Evolutionary conservation across 805 yeast species (phyloP), one percentile per base, ranked within the genome.

Genomic region (Candida orba): DNA sequence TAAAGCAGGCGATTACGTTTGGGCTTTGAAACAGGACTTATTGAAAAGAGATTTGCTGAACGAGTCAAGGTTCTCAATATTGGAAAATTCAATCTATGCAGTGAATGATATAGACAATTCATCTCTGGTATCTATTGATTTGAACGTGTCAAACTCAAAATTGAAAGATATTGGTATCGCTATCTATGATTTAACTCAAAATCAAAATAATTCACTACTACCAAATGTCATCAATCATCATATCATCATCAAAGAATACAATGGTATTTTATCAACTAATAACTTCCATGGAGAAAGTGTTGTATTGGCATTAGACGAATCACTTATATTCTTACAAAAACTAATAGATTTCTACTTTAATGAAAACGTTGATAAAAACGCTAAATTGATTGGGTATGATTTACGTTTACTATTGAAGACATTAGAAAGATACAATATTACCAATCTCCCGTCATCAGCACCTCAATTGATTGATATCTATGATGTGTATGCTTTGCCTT

Each of bases 191-290:
- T 8, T 38, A 14, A 10, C 29, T 8, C 17, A 40, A 14, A 40
- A 34, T 8, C 6, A 3, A 15, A 20, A 33, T 13, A 14, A 13
- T 9, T 5, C 25, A 6, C 4, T 10, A 27, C 2, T 44, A 4
- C 41, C 47, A 3, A 29, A 25, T 18, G 34, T 44, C 9, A 24
- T 15, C 4, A 40, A 27, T 13, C 39, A 37, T n/a, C 57, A 53
- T 31, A 37, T 53, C 18, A 43, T 53, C 8, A 44, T 53, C 2
- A 46, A 51, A 23, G 57, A 53, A 17, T 42, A 30, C 29, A 45
- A 49, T 40, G 57, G 57, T 39, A 46, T 53, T 14, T 40, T 53
- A 13, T 53, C 57, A 4, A 43, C 54, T 6, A 51, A 46, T 39
- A 41, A 45, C 2, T 53, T 44, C 39, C 57, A 51, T 17, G 55